These are phyloP conservation scores for Diaporthe velutina DNA, from an alignment of 2,329 filamentous ascomycete species.

Conservation along the genomic window DNA sequence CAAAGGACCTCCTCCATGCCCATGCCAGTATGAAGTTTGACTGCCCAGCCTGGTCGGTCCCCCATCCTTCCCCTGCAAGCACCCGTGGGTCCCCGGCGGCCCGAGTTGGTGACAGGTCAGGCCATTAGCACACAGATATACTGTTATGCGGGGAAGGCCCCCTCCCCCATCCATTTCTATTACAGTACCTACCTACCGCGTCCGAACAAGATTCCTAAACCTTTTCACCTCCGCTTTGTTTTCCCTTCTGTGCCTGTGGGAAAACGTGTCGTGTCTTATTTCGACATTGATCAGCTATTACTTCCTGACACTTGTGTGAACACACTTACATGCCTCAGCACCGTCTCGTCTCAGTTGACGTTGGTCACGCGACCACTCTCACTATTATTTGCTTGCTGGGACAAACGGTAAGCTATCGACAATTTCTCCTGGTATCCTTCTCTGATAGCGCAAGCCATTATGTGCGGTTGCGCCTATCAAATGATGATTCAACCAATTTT, in stretches of 20 bases:
- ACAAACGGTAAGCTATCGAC: not conserved
- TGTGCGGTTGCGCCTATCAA: not conserved
- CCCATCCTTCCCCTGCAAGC: not conserved
- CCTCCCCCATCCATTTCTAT: not conserved
- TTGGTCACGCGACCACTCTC: not conserved
- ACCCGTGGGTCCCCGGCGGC: not conserved
- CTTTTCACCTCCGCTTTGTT: not conserved
- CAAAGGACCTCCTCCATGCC: too few relatives aligned
- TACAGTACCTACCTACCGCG: conserved; percentile 5
- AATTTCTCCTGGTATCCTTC: not conserved
- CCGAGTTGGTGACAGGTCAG: conserved; percentile 8
- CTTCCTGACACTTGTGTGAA: not conserved
- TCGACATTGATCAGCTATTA: not conserved
- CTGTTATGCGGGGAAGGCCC: not conserved
- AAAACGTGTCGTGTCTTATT: not conserved
- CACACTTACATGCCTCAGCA: not conserved
- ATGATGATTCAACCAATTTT: conserved; percentile 37
- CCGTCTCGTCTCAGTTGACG: not conserved
- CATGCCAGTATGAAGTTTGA: too few relatives aligned
- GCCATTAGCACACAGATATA: not conserved
- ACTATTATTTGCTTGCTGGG: too few relatives aligned
- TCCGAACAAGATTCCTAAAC: not conserved
- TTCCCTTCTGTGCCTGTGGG: not conserved
- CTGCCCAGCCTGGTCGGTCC: too few relatives aligned
- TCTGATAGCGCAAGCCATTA: not conserved